Conservation (phyloP, 768 basidiomycete genomes). For the Tylopilus intermedius region DNA sequence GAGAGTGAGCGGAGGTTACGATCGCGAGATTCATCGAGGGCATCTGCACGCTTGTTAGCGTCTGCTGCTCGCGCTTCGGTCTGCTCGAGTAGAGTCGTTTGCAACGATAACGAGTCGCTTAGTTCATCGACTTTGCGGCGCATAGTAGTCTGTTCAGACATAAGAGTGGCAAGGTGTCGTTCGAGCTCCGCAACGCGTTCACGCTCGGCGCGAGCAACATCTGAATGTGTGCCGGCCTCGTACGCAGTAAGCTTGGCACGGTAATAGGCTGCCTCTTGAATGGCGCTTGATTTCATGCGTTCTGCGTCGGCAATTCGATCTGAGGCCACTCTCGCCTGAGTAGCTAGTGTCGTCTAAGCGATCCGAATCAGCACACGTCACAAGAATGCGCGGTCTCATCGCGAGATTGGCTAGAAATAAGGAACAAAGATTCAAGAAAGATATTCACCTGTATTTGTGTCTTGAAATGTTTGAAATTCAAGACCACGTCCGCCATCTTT, state of each 20-base stretch:
- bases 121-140: slow-evolving; percentile 73
- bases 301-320: slow-evolving; percentile 78
- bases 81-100: slow-evolving; percentile 73
- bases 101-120: slow-evolving; percentile 65
- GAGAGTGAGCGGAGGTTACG: slow-evolving; percentile 59
- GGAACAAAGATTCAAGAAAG: background rate
- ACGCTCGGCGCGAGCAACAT: slow-evolving; percentile 67
- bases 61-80: slow-evolving; percentile 76
- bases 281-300: slow-evolving; percentile 65
- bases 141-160: slow-evolving; percentile 57
- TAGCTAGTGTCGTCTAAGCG: slow-evolving; percentile 60
- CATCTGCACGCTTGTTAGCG: slow-evolving; percentile 69
- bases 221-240: slow-evolving; percentile 63
- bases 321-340: slow-evolving; percentile 73
- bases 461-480: slow-evolving; percentile 84
- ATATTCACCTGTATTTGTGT: slow-evolving; percentile 75
- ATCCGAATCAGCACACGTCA: slow-evolving; percentile 8
- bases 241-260: slow-evolving; percentile 89
- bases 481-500: slow-evolving; percentile 60
- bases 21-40: slow-evolving; percentile 64
- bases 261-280: slow-evolving; percentile 94
- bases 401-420: background rate
- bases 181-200: slow-evolving; percentile 77
- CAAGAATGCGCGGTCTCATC: background rate
- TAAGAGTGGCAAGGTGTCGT: slow-evolving; percentile 54